Percentiles rank a stretch among this genome's conserved stretches.
These are phyloP conservation scores for Microcyclospora tardicrescens DNA, from an alignment of 2,329 filamentous ascomycete species.

Conservation along the genomic window DNA sequence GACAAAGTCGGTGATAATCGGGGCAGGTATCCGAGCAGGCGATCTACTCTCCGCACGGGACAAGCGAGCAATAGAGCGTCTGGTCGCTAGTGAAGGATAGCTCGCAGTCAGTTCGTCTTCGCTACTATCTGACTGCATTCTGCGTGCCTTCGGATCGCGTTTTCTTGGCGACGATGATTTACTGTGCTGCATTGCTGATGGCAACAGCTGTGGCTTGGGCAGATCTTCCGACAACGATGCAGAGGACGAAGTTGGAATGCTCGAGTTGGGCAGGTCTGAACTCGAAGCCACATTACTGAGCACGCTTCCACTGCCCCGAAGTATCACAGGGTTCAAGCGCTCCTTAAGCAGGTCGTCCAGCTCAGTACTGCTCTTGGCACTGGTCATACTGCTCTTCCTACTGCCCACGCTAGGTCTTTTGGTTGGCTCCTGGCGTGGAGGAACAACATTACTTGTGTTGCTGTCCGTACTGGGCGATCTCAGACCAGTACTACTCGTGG, in stretches of 20 bases:
- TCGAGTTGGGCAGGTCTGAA: constrained; percentile 4
- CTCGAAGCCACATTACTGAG: constrained; percentile 12
- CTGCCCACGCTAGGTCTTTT: constrained; percentile 18
- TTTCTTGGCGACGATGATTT: constrained; percentile 2
- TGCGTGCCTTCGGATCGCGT: constrained; percentile 6
- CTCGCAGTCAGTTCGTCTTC: constrained; percentile 11
- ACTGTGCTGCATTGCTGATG: constrained; percentile 14
- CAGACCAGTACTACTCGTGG: constrained; percentile 36
- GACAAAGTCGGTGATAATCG: constrained; percentile 7
- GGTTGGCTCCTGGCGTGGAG: no score
- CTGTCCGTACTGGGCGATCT: constrained; percentile 34
- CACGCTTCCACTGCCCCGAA: constrained; percentile 32
- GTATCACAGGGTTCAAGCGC: constrained; percentile 30
- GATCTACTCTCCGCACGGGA: constrained; percentile 7
- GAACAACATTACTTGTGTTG: constrained; percentile 21
- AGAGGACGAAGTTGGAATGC: constrained; percentile 9
- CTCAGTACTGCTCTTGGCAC: constrained; percentile 28
- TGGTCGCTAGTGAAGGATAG: constrained; percentile 6
- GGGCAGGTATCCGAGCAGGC: constrained; percentile 5
- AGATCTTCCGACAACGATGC: constrained; percentile 11
- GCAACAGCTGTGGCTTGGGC: constrained; percentile 15
- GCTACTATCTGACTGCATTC: constrained; percentile 12
- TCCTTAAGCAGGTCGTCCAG: constrained; percentile 36
- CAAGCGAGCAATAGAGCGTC: constrained; percentile 9
- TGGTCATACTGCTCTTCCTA: constrained; percentile 30